Evolutionary conservation across 2,329 filamentous ascomycete species (phyloP).

Genomic region (Paecilomyces niveus): DNA sequence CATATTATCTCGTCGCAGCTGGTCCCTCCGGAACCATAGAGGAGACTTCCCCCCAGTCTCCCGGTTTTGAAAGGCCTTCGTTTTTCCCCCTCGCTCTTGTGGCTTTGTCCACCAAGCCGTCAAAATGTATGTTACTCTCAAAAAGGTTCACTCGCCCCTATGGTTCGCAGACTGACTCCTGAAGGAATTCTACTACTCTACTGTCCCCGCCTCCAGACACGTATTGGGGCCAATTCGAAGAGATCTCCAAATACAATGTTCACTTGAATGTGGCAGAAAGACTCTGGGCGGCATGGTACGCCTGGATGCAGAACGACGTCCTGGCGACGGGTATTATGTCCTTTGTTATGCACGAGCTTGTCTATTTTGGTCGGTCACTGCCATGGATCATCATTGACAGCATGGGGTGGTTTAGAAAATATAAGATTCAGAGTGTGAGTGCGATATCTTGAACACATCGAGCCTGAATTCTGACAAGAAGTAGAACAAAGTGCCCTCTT

Average conservation of each 20-base stretch:
- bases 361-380: slow-evolving; percentile 88
- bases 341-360: slow-evolving; percentile 84
- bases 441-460: neutral
- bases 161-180: neutral
- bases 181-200: slow-evolving; percentile 43
- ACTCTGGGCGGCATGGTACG: slow-evolving; percentile 93
- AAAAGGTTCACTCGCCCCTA: too few relatives aligned
- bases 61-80: neutral
- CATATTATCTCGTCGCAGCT: neutral
- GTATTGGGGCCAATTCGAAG: slow-evolving; percentile 60
- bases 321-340: slow-evolving; percentile 97
- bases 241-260: slow-evolving; percentile 67
- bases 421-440: slow-evolving; percentile 84
- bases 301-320: slow-evolving; percentile 96
- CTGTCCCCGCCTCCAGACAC: slow-evolving; percentile 42
- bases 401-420: slow-evolving; percentile 81
- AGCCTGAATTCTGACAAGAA: neutral
- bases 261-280: slow-evolving; percentile 80
- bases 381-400: slow-evolving; percentile 90
- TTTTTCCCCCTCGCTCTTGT: neutral
- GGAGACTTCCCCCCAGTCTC: neutral
- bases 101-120: neutral
- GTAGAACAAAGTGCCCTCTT: slow-evolving; percentile 78
- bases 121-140: neutral
- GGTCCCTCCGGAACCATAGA: neutral